These are phyloP conservation scores for Aspergillus leporis DNA, from an alignment of 495 filamentous ascomycete species.

Conservation along the genomic window DNA sequence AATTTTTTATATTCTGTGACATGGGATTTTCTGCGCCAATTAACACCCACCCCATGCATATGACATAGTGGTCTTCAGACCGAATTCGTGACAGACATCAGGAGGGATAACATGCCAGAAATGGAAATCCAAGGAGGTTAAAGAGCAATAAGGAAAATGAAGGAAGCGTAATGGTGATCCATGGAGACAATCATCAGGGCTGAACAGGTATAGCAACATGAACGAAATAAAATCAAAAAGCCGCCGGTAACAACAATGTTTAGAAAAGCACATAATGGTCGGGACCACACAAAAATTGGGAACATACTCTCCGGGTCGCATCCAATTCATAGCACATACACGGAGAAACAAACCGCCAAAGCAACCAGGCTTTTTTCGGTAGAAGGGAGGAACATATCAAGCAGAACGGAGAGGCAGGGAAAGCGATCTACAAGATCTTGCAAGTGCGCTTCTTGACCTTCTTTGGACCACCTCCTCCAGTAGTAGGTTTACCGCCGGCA, in stretches of 20 bases:
- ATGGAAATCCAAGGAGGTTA: background rate
- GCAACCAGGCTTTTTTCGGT: slow-evolving; percentile 44
- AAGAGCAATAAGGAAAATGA: slow-evolving; percentile 22
- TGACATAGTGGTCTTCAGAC: slow-evolving; percentile 34
- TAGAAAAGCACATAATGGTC: slow-evolving; percentile 16
- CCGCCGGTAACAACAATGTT: slow-evolving; percentile 15
- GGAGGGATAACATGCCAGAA: slow-evolving; percentile 10
- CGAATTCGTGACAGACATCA: slow-evolving; percentile 40
- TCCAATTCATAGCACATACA: slow-evolving; percentile 30
- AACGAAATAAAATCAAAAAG: slow-evolving; percentile 24
- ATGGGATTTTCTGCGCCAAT: slow-evolving; percentile 39
- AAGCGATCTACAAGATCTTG: slow-evolving; percentile 59
- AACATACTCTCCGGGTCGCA: slow-evolving; percentile 22
- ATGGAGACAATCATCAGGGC: slow-evolving; percentile 16
- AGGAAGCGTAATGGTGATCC: slow-evolving; percentile 12
- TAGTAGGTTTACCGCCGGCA: slow-evolving; percentile 30
- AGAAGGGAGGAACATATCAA: slow-evolving; percentile 18
- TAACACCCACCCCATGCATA: slow-evolving; percentile 53
- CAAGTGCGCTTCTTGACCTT: slow-evolving; percentile 70
- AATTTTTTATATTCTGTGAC: slow-evolving; percentile 29
- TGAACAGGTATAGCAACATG: slow-evolving; percentile 19
- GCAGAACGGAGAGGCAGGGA: slow-evolving; percentile 12
- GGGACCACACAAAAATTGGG: slow-evolving; percentile 19
- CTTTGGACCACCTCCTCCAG: slow-evolving; percentile 29
- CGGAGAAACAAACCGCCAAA: slow-evolving; percentile 35